These are phyloP conservation scores for Botrytis deweyae DNA, from an alignment of 2,329 filamentous ascomycete species.

Conservation along the genomic window DNA sequence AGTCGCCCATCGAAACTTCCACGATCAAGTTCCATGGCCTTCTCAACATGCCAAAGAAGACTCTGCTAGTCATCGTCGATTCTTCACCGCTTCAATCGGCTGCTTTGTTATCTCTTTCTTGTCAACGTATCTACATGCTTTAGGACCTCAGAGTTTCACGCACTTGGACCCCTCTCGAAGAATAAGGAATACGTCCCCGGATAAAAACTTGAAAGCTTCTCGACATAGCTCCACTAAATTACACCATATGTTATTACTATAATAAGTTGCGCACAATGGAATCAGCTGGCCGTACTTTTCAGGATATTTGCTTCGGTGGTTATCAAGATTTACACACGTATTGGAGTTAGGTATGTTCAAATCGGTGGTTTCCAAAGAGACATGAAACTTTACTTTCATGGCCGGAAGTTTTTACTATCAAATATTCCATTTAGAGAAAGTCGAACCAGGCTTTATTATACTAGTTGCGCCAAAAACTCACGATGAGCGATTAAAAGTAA, in stretches of 20 bases:
- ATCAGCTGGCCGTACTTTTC: background rate
- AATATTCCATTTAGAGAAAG: background rate
- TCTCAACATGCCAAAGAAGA: slow-evolving; percentile 20
- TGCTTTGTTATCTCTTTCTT: slow-evolving; percentile 24
- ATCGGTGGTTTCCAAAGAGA: background rate
- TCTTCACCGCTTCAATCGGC: slow-evolving; percentile 24
- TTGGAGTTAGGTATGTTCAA: background rate
- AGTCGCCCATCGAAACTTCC: background rate
- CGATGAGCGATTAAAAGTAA: background rate
- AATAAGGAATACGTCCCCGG: background rate
- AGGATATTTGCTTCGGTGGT: background rate
- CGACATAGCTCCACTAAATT: background rate
- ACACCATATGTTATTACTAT: background rate
- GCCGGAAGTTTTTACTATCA: background rate
- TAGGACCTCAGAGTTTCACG: slow-evolving; percentile 17
- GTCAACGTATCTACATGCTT: slow-evolving; percentile 21
- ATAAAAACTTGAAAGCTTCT: background rate
- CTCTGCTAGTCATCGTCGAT: slow-evolving; percentile 21
- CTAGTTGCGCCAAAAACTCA: background rate
- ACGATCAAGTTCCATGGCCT: slow-evolving; percentile 21
- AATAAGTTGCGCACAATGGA: background rate
- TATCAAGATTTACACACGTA: background rate
- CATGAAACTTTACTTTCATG: background rate
- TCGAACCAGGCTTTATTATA: background rate
- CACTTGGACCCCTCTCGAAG: background rate